Evolutionary conservation across 2,329 filamentous ascomycete species (phyloP).

Genomic region (Aureobasidium namibiae): DNA sequence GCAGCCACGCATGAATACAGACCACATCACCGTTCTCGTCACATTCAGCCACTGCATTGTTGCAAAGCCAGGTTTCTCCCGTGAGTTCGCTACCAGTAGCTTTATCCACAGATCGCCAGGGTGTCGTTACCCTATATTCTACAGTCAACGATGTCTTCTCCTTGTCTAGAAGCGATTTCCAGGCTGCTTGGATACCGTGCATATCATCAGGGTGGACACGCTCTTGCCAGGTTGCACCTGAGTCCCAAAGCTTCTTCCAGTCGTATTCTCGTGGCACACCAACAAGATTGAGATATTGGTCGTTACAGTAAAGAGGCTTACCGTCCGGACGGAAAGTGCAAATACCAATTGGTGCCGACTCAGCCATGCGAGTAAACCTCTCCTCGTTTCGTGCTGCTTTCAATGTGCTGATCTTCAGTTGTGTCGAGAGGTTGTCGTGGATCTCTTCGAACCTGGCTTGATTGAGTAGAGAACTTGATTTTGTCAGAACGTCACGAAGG

Average conservation of each 20-base stretch:
- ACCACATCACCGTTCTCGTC: constrained; percentile 23
- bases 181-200: constrained; percentile 24
- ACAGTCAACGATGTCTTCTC: constrained; percentile 26
- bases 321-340: constrained; percentile 30
- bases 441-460: constrained; percentile 29
- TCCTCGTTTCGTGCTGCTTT: constrained; percentile 29
- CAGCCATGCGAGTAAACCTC: constrained; percentile 32
- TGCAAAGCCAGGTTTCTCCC: constrained; percentile 26
- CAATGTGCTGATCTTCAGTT: constrained; percentile 24
- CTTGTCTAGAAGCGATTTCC: constrained; percentile 22
- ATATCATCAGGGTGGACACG: constrained; percentile 26
- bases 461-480: constrained; percentile 31
- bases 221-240: constrained; percentile 23
- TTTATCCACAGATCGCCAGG: constrained; percentile 25
- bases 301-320: constrained; percentile 32
- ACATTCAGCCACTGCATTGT: constrained; percentile 25
- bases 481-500: constrained; percentile 29
- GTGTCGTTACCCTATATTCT: constrained; percentile 30
- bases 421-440: constrained; percentile 30
- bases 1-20: constrained; percentile 26
- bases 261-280: constrained; percentile 18
- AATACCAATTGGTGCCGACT: constrained; percentile 33
- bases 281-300: constrained; percentile 32
- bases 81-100: constrained; percentile 21
- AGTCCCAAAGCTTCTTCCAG: constrained; percentile 10